phyloP scores from a whole-genome alignment of 2,329 filamentous ascomycete genomes.

The Verticillium klebahnii region DNA sequence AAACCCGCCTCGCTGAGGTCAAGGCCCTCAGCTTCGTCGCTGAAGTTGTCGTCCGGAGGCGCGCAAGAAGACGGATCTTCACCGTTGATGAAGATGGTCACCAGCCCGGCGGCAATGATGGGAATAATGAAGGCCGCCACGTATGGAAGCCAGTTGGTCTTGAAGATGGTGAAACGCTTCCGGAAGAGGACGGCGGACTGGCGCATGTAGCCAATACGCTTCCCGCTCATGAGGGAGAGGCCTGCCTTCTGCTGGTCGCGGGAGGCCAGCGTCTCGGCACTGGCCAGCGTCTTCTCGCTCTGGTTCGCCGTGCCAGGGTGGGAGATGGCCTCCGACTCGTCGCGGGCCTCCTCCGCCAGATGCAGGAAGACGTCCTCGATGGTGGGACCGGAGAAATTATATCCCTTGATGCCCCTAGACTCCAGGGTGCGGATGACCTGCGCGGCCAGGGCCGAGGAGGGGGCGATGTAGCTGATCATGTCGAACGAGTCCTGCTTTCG shows the following conservation, averaged over 20 bases:
- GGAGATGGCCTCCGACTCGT: constrained; percentile 15
- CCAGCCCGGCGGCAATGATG: constrained; percentile 72
- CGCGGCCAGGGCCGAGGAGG: constrained; percentile 66
- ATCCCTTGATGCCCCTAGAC: constrained; percentile 61
- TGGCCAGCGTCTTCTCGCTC: constrained; percentile 21
- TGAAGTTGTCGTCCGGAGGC: constrained; percentile 41
- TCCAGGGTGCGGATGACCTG: constrained; percentile 68
- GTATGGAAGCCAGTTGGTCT: constrained; percentile 74
- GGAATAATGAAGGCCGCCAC: constrained; percentile 71
- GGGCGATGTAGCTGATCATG: constrained; percentile 67
- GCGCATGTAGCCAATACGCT: constrained; percentile 60
- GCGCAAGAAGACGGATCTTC: constrained; percentile 50
- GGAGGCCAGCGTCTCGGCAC: constrained; percentile 6
- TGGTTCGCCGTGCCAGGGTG: constrained; percentile 4
- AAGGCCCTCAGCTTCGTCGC: constrained; percentile 29
- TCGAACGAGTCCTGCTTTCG: constrained; percentile 60
- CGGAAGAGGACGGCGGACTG: constrained; percentile 72
- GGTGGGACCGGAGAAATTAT: constrained; percentile 81
- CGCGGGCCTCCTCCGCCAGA: constrained; percentile 73
- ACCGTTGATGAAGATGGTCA: constrained; percentile 67
- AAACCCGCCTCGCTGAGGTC: constrained; percentile 28
- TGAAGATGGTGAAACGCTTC: constrained; percentile 74
- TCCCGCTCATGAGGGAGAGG: constrained; percentile 35
- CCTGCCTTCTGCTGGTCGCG: background rate
- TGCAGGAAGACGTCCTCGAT: constrained; percentile 92